Evolutionary conservation across 257 asterid species (phyloP).

Genomic region (Solanum appendiculatum): DNA sequence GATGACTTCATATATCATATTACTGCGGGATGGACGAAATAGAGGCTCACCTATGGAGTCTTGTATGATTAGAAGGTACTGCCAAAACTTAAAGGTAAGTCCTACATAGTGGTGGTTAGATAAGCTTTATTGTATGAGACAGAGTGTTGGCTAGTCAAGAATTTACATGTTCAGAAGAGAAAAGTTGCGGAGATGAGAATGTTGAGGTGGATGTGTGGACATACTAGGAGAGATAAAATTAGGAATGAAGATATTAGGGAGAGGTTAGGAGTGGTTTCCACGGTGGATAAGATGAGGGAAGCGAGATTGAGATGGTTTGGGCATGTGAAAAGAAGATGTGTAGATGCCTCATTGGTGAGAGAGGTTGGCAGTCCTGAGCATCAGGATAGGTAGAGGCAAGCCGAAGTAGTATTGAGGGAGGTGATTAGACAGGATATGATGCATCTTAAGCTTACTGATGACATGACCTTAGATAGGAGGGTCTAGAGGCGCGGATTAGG

Average conservation of each 20-base stretch:
- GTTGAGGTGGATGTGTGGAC: background rate
- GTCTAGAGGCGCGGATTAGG: background rate
- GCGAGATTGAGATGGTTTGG: background rate
- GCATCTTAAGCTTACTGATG: background rate
- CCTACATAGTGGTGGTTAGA: background rate
- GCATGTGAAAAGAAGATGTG: background rate
- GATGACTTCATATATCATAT: background rate
- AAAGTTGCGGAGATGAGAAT: background rate
- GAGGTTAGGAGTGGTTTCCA: background rate
- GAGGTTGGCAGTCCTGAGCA: background rate
- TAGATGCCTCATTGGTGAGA: background rate
- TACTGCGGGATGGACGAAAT: background rate
- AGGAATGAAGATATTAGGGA: background rate
- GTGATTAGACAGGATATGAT: background rate
- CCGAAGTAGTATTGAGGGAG: background rate
- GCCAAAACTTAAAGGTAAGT: background rate
- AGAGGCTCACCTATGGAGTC: background rate
- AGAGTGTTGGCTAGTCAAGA: background rate
- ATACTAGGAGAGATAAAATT: background rate
- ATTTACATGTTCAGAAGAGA: background rate
- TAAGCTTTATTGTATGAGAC: background rate
- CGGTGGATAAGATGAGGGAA: background rate
- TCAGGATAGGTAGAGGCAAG: background rate
- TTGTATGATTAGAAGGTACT: background rate
- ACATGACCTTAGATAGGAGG: background rate